Conservation (phyloP, 1,284 basidiomycete species). For the Schizophyllum commune region DNA sequence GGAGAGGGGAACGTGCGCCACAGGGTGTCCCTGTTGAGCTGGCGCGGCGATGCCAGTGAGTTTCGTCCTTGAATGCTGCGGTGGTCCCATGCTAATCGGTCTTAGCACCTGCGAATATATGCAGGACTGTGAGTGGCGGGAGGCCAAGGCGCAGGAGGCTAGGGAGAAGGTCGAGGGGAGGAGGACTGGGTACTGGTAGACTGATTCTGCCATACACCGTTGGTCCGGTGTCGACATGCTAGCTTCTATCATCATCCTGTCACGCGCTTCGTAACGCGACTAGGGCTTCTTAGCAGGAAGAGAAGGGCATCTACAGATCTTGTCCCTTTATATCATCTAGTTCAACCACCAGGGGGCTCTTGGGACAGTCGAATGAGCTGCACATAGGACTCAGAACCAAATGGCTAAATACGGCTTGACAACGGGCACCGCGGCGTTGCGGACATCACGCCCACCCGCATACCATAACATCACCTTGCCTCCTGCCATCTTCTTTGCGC, state of each 20-base stretch:
- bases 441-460: background rate
- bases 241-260: no score
- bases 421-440: background rate
- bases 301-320: no score
- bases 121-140: slow-evolving; percentile 79
- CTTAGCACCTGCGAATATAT: slow-evolving; percentile 73
- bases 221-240: background rate
- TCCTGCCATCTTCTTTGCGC: background rate
- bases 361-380: background rate
- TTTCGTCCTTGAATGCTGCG: slow-evolving; percentile 12
- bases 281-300: no score
- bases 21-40: slow-evolving; percentile 60
- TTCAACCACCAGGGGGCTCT: background rate
- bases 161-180: background rate
- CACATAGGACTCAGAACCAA: background rate
- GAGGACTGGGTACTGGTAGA: slow-evolving; percentile 3
- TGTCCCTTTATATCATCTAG: background rate
- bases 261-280: no score
- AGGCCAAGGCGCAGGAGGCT: slow-evolving; percentile 48
- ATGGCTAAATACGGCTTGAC: background rate
- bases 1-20: slow-evolving; percentile 63
- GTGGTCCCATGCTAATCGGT: slow-evolving; percentile 3
- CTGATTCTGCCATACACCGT: background rate
- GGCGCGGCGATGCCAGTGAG: slow-evolving; percentile 63
- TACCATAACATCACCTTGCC: background rate